Conservation (phyloP, 306 rosid species). For the Glycine latifolia region DNA sequence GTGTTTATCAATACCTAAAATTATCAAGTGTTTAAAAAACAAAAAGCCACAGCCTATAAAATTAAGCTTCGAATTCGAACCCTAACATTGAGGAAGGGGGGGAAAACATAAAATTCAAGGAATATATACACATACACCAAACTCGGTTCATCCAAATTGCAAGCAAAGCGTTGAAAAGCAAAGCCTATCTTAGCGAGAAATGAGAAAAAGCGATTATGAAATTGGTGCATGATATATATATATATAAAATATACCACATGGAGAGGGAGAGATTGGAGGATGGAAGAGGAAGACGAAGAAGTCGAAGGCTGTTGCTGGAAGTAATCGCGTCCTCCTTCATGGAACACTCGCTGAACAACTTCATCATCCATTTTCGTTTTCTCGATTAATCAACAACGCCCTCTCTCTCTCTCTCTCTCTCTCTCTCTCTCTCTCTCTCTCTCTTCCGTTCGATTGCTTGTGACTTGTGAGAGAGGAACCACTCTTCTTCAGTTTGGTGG, state of each 20-base stretch:
- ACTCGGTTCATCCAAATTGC: conserved; percentile 29
- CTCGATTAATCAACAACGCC: conserved; percentile 31
- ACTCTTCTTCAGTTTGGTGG: conserved; percentile 26
- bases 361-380: conserved; percentile 74
- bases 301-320: conserved; percentile 92
- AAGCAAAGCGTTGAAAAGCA: conserved; percentile 6
- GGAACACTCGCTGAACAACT: conserved; percentile 97
- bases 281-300: conserved; percentile 81
- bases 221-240: conserved; percentile 14
- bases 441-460: neutral
- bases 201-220: neutral
- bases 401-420: neutral
- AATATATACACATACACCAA: neutral
- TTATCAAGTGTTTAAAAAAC: neutral
- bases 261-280: conserved; percentile 98
- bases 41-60: neutral
- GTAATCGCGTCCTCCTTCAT: conserved; percentile 97
- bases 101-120: conserved; percentile 16
- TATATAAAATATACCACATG: conserved; percentile 68
- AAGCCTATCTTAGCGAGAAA: neutral
- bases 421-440: no score
- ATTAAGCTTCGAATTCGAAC: conserved; percentile 33
- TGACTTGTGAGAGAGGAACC: conserved; percentile 41
- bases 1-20: neutral
- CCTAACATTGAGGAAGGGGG: conserved; percentile 32